These are phyloP conservation scores for Alternaria novae-zelandiae DNA, from an alignment of 2,329 filamentous ascomycete species.

Conservation along the genomic window DNA sequence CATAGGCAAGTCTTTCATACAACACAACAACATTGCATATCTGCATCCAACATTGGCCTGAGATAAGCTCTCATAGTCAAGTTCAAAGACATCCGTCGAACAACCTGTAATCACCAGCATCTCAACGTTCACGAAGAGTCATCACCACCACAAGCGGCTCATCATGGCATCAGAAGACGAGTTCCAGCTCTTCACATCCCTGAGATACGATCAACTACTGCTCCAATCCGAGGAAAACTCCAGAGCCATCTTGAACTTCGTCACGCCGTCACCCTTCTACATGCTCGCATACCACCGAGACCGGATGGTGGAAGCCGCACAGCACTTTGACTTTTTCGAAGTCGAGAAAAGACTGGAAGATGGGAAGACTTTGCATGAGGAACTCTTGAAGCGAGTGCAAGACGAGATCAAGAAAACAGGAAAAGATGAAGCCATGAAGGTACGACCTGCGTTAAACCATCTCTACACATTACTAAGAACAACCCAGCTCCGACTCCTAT, in stretches of 20 bases:
- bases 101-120: not conserved
- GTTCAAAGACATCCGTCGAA: not conserved
- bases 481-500: constrained; percentile 60
- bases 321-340: constrained; percentile 56
- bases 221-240: constrained; percentile 49
- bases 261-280: constrained; percentile 69
- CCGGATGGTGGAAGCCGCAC: constrained; percentile 69
- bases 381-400: constrained; percentile 43
- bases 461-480: not conserved
- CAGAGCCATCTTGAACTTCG: constrained; percentile 57
- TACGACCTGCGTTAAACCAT: not conserved
- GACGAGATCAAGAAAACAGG: constrained; percentile 27
- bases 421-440: constrained; percentile 38
- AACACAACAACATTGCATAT: not conserved
- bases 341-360: constrained; percentile 44
- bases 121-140: not conserved
- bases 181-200: constrained; percentile 49
- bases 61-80: not conserved
- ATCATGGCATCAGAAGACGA: constrained; percentile 28
- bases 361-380: constrained; percentile 40
- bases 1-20: not conserved
- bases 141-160: not conserved
- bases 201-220: constrained; percentile 49
- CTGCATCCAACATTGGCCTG: not conserved
- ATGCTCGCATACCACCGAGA: constrained; percentile 81